Percentiles rank a stretch among this genome's conserved stretches.
Conservation (phyloP, 202 grass and related monocot genomes). For the Saccharum hybrid region DNA sequence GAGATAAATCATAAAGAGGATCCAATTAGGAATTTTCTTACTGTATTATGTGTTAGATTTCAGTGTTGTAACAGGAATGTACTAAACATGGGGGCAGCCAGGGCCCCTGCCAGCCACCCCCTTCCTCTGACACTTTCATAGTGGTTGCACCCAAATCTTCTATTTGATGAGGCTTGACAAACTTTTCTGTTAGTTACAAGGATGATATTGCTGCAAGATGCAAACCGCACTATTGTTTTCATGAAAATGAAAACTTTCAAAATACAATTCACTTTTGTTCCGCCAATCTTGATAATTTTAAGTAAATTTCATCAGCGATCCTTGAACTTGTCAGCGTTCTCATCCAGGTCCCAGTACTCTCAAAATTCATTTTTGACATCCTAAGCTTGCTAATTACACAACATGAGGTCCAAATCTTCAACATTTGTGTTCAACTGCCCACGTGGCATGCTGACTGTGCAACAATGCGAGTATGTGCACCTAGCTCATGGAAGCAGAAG, state of each 20-base stretch:
- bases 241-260: background rate
- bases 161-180: conserved; percentile 8
- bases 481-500: background rate
- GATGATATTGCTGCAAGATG: background rate
- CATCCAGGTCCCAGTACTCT: background rate
- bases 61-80: background rate
- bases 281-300: background rate
- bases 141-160: background rate
- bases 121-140: background rate
- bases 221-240: background rate
- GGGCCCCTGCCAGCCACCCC: background rate
- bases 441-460: background rate
- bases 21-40: background rate
- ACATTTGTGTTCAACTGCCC: background rate
- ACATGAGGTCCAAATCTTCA: background rate
- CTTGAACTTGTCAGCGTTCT: background rate
- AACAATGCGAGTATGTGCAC: background rate
- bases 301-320: background rate
- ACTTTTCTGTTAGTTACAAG: background rate
- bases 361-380: background rate
- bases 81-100: background rate
- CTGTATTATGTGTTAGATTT: background rate
- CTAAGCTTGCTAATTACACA: background rate
- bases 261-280: conserved; percentile 23
- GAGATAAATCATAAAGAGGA: background rate